Base-by-base conservation (phyloP, 768 basidiomycete species). In the Hypsizygus marmoreus region DNA sequence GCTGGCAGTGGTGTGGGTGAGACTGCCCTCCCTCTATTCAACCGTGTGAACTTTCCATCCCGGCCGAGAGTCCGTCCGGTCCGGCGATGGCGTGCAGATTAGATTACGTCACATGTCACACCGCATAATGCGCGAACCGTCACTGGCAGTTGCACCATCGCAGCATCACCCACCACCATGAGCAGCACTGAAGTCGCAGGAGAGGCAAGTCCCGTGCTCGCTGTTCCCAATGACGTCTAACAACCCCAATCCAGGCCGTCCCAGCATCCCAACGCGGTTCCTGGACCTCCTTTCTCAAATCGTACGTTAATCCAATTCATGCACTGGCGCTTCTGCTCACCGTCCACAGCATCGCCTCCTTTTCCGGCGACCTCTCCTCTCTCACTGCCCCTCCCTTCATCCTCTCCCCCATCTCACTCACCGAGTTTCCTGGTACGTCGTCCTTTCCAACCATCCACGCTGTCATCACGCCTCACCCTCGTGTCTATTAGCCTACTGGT, bases 261-360 rank as follows among this genome's bases (percentile, higher is more conserved):
- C 92, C 92, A 30, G 78, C 78, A 50, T 75, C 86, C 37, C 93
- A 95, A 68, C 82, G 91, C 58, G 72, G 85, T 59, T 89, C 85
- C 68, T 97, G 94, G 94, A 77, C 86, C 0, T 83, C 84, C 2
- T 95, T 97, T 69, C 73, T 97, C 62, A 97, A 95, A 77, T 83
- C 87, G 91, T 92, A 58, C 41, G 85, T 76, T 23, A 30, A 40
- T 29, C 34, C 3, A 14, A 24, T 17, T 13, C 20, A 43, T 33
- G 26, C 44, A 45, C 37, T 32, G 12, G 24, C n/a, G 31, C 43
- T 48, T n/a, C 43, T 50, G n/a, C 26, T 33, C 35, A 25, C 33
- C 48, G 22, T 24, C 40, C 26, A 23, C 58, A 91, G 89, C 50
- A 84, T 95, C 57, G 86, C 91, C 24, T 85, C 86, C 25, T 81